A percentile compares a stretch with the other conserved stretches of the same genome.
phyloP scores from a whole-genome alignment of 805 yeast genomes.

The Kregervanrija delftensis region DNA sequence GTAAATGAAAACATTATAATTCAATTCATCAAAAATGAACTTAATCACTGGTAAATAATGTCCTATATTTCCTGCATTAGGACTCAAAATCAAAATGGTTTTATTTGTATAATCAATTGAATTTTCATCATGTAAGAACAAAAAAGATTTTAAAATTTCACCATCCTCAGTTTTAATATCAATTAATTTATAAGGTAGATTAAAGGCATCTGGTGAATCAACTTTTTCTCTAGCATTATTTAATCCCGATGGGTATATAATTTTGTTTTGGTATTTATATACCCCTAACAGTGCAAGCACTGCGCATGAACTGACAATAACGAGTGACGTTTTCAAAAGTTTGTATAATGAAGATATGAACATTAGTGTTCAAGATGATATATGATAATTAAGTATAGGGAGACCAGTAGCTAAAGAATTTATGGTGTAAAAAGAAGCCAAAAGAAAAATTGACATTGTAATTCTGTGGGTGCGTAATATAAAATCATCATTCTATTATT shows the following conservation, averaged over 20 bases:
- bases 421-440: no score
- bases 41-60: slow-evolving; percentile 78
- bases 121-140: slow-evolving; percentile 43
- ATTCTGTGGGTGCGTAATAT: no score
- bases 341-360: no score
- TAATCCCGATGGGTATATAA: slow-evolving; percentile 80
- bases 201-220: slow-evolving; percentile 69
- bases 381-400: no score
- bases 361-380: no score
- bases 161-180: slow-evolving; percentile 63
- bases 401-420: no score
- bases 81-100: slow-evolving; percentile 74
- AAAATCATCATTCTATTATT: slow-evolving; percentile 30
- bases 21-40: slow-evolving; percentile 52
- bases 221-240: slow-evolving; percentile 69
- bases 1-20: slow-evolving; percentile 73
- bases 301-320: slow-evolving; percentile 26
- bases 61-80: slow-evolving; percentile 96
- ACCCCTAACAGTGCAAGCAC: slow-evolving; percentile 42
- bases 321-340: no score
- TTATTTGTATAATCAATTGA: slow-evolving; percentile 40
- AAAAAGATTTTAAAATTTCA: slow-evolving; percentile 57
- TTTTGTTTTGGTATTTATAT: slow-evolving; percentile 38
- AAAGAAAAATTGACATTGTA: no score
- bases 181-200: slow-evolving; percentile 57